Base-by-base conservation (phyloP, 805 yeast species). In the Yarrowia deformans region DNA sequence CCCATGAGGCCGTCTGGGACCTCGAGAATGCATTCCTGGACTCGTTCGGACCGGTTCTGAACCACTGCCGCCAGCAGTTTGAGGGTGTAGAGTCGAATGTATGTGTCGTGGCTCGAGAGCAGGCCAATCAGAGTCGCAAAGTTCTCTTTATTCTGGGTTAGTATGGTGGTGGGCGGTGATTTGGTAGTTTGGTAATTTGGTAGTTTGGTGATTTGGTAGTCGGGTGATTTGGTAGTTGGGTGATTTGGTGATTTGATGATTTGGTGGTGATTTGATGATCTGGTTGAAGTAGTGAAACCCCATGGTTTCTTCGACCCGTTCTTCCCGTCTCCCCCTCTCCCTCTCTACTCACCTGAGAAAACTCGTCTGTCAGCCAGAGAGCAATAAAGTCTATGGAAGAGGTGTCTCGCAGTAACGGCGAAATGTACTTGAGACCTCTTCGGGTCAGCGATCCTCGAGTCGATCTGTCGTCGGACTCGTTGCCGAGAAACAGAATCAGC, bases 351-450 rank as follows among this genome's bases (percentile, higher is more conserved):
- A 82, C 79, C 79, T 90, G 93, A 1, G 93, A 90, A 73, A 95
- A 81, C 74, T 92, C 98, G 78, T 95, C 99, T 0, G 98, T 92
- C 40, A 95, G 90, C 97, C 98, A 93, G 69, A 93, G 79, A 0
- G 97, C 90, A 72, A 95, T 90, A 74, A 92, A 97, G 76, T 93
- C 98, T 13, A 87, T 85, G 3, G 80, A 72, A 29, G 77, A 75
- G 5, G 81, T 79, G 3, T 84, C 87, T 77, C 85, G 64, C 69
- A 87, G 80, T 19, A 88, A 79, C 2, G 95, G 95, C 2, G 93
- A 87, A 0, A 93, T 91, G 72, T 90, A 90, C 48, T 49, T 48
- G 48, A 63, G 68, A 18, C 68, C 68, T 48, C 68, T 37, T 37
- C 68, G 29, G 16, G 68, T 63, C 45, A 63, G 29, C n/a, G 68